A percentile compares a stretch with the other conserved stretches of the same genome.
These are phyloP conservation scores for Eremothecium coryli DNA, from an alignment of 1,139 yeast species.

Conservation along the genomic window DNA sequence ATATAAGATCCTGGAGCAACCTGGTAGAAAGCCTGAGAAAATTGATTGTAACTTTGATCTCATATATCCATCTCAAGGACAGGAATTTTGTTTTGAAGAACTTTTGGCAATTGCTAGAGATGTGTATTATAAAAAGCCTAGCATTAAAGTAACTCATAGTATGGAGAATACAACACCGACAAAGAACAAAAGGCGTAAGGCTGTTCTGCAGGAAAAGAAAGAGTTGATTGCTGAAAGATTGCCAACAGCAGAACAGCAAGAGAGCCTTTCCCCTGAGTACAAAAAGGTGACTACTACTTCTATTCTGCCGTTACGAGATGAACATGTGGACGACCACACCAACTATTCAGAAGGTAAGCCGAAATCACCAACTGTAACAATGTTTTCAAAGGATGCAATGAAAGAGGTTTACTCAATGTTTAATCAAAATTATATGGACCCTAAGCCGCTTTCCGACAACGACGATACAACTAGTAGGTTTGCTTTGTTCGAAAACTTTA, in stretches of 20 bases:
- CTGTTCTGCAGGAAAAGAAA: constrained; percentile 7
- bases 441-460: constrained; percentile 17
- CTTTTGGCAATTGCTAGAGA: constrained; percentile 43
- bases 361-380: constrained; percentile 68
- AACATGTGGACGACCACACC: constrained; percentile 7
- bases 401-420: constrained; percentile 72
- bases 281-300: constrained; percentile 19
- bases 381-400: constrained; percentile 66
- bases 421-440: constrained; percentile 37
- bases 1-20: constrained; percentile 41
- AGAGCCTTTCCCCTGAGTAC: constrained; percentile 7
- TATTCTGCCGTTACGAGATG: constrained; percentile 25
- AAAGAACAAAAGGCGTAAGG: constrained; percentile 4
- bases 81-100: constrained; percentile 55
- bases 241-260: neutral
- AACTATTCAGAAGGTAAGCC: constrained; percentile 22
- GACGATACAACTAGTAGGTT: constrained; percentile 26
- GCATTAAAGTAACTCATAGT: neutral
- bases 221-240: neutral
- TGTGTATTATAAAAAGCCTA: constrained; percentile 15
- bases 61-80: constrained; percentile 41
- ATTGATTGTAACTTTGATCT: constrained; percentile 55
- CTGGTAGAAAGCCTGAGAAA: constrained; percentile 57
- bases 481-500: constrained; percentile 31
- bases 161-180: constrained; percentile 1